Evolutionary conservation across 2,329 filamentous ascomycete species (phyloP).

Genomic region (Chlorencoelia australis): DNA sequence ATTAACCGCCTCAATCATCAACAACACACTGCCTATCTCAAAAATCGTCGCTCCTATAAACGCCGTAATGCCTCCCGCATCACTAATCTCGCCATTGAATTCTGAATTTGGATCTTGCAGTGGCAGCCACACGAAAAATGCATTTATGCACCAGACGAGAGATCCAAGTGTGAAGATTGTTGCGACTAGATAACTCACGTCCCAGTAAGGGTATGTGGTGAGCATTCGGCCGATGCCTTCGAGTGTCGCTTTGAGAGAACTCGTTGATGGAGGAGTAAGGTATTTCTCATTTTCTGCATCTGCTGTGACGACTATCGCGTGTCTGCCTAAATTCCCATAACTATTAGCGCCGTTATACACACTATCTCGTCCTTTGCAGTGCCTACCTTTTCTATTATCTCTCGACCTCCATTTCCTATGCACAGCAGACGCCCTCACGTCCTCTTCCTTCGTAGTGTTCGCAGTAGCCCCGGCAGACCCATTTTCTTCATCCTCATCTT

Average conservation of each 20-base stretch:
- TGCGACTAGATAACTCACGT: conserved; percentile 46
- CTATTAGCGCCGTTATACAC: neutral
- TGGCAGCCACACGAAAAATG: conserved; percentile 55
- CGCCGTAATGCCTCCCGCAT: conserved; percentile 50
- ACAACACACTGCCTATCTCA: conserved; percentile 50
- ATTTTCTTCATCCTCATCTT: neutral
- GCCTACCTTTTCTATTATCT: conserved; percentile 36
- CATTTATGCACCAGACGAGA: conserved; percentile 47
- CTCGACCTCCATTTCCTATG: conserved; percentile 33
- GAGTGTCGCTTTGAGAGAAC: conserved; percentile 18
- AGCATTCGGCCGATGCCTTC: conserved; percentile 37
- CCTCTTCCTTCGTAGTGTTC: conserved; percentile 9
- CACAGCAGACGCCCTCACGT: conserved; percentile 19
- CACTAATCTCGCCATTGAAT: conserved; percentile 42
- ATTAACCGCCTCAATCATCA: conserved; percentile 61
- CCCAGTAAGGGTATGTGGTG: conserved; percentile 42
- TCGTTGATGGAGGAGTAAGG: conserved; percentile 26
- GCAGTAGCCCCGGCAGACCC: neutral
- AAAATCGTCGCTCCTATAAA: conserved; percentile 61
- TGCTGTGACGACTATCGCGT: conserved; percentile 29
- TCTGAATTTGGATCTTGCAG: conserved; percentile 39
- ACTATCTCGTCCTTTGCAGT: neutral
- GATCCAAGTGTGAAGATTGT: conserved; percentile 43
- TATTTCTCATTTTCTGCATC: conserved; percentile 13
- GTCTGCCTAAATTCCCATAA: conserved; percentile 23